Evolutionary conservation across 192 early-diverging fungal species (phyloP).

Genomic region (Oehlia diaphana): DNA sequence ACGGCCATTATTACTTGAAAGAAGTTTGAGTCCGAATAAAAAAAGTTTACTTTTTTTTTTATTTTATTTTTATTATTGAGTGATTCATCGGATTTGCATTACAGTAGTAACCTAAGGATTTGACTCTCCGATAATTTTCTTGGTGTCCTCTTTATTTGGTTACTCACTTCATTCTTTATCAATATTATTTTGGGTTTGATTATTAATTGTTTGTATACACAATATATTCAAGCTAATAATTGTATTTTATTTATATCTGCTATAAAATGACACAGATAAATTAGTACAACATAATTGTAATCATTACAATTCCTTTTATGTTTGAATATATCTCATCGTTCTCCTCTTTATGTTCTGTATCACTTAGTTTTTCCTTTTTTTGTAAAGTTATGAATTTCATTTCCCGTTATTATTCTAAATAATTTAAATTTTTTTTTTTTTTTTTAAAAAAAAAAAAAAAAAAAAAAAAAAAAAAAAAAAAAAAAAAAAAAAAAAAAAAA

Average conservation of each 20-base stretch:
- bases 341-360: neutral
- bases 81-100: neutral
- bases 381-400: neutral
- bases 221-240: neutral
- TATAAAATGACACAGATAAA: neutral
- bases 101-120: neutral
- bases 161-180: neutral
- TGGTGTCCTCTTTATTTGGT: neutral
- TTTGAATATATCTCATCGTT: neutral
- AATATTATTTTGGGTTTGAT: neutral
- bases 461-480: no score
- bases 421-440: neutral
- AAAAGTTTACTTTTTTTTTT: no score
- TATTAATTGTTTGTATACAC: neutral
- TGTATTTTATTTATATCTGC: neutral
- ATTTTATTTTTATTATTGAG: no score
- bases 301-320: neutral
- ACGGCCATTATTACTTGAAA: neutral
- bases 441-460: neutral
- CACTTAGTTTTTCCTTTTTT: neutral
- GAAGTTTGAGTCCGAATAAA: neutral
- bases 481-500: no score
- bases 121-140: neutral
- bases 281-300: neutral
- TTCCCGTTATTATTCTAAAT: neutral